Percentiles rank a stretch among this genome's conserved stretches.
phyloP scores from a whole-genome alignment of 768 basidiomycete genomes.

The Lactarius sp. region DNA sequence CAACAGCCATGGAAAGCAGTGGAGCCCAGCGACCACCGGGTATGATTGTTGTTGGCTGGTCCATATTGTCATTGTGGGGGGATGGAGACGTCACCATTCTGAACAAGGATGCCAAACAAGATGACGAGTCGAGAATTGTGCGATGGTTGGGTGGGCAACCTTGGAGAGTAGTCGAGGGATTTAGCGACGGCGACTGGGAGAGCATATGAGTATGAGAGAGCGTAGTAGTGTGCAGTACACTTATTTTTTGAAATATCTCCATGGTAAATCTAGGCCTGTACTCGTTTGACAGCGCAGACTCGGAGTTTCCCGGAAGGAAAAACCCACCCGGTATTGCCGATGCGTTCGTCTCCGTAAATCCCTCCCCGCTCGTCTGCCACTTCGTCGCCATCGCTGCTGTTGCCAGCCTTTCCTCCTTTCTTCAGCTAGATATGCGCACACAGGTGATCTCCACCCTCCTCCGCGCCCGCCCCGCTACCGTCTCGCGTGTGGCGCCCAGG shows the following conservation, averaged over 20 bases:
- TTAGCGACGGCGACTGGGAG: slow-evolving; percentile 42
- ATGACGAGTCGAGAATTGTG: slow-evolving; percentile 44
- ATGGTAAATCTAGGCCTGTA: background rate
- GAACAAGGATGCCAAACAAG: slow-evolving; percentile 46
- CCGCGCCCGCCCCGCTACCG: slow-evolving; percentile 51
- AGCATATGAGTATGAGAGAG: background rate
- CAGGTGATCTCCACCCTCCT: slow-evolving; percentile 58
- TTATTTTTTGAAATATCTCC: background rate
- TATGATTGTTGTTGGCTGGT: slow-evolving; percentile 95
- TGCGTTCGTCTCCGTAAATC: background rate
- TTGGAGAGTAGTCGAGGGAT: slow-evolving; percentile 66
- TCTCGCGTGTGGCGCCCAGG: slow-evolving; percentile 38
- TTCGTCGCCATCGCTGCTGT: slow-evolving; percentile 17
- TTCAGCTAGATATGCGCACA: slow-evolving; percentile 42
- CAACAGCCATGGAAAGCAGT: slow-evolving; percentile 59
- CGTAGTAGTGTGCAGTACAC: too few relatives aligned
- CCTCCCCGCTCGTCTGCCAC: background rate
- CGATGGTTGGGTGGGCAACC: slow-evolving; percentile 56
- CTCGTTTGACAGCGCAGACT: background rate
- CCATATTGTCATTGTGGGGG: slow-evolving; percentile 70
- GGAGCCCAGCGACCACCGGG: slow-evolving; percentile 93
- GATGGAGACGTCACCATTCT: slow-evolving; percentile 67
- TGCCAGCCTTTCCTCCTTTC: slow-evolving; percentile 1
- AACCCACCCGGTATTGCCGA: slow-evolving; percentile 15
- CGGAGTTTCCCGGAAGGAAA: slow-evolving; percentile 20